Base-by-base conservation (phyloP, 176 grass and related monocot species). In the Dactylis glomerata region DNA sequence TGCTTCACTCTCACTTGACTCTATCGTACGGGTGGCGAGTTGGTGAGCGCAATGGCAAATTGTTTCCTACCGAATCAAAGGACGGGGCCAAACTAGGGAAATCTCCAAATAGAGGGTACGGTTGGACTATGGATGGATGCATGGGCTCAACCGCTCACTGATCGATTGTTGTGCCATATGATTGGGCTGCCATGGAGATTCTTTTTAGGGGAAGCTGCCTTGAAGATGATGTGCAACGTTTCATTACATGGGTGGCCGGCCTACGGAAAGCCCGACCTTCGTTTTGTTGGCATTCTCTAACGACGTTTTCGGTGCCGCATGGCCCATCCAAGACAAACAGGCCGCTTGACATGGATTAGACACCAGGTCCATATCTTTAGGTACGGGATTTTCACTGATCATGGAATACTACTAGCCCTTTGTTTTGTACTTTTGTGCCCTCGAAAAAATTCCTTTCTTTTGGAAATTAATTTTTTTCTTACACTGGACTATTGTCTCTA, bases 1-100 rank as follows among this genome's bases (percentile, higher is more conserved):
- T n/a, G n/a, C n/a, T n/a, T n/a, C n/a, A n/a, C n/a, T n/a, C n/a
- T n/a, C n/a, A n/a, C n/a, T n/a, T n/a, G n/a, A n/a, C n/a, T n/a
- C n/a, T n/a, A n/a, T n/a, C n/a, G n/a, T n/a, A n/a, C n/a, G n/a
- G n/a, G n/a, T n/a, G n/a, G n/a, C n/a, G n/a, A n/a, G n/a, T 55
- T 79, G 42, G 19, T 76, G 44, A 78, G 67, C 3, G 51, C 65
- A 56, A 80, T 82, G 82, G 68, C 68, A 45, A 57, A 23, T 66
- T 56, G 75, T 80, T 64, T 16, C 65, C 32, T 65, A 45, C 61
- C 61, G 36, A 17, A 42, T 44, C n/a, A 16, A 17, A 34, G 42
- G 13, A 4, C 6, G 62, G 49, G 1, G n/a, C 49, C 33, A n/a
- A 49, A 36, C 78, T 44, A 34, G 10, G 36, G 36, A 70, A 70